Base-by-base conservation (phyloP, 208 protist species). In the Acanthamoeba culbertsoni region DNA sequence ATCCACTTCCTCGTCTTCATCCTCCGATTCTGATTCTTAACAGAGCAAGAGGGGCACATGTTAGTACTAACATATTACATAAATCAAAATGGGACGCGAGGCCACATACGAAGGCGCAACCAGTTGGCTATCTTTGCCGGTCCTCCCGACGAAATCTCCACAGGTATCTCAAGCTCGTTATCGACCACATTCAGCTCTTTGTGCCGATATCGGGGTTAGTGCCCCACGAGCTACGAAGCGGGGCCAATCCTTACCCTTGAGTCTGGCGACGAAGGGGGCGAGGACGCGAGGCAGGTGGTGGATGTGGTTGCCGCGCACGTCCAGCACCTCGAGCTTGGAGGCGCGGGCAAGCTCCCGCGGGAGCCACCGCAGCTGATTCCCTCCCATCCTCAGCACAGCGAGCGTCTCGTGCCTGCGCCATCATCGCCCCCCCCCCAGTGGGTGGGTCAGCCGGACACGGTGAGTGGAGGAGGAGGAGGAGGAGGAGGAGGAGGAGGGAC, bases 291-390 rank as follows among this genome's bases (percentile, higher is more conserved):
- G 73, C 73, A 84, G 28, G 73, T 84, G 37, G 43, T 84, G 73
- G 12, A 84, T 35, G 45, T 84, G 73, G 7, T 84, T 84, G 45
- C 55, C 23, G 73, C n/a, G 40, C 5, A 84, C 7, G 73, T 84
- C 73, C n/a, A 84, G 18, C 42, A 84, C 73, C 45, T 84, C 45
- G 10, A 84, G 73, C 2, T 37, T 43, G 6, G 45, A 14, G 73
- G 42, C 37, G 45, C 42, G 73, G 7, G 43, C 43, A 6, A 84
- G 31, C 0, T 84, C 73, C 1, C 45, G 37, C 45, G 73, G 73
- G 31, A 84, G 73, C 73, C 73, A 84, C 26, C 73, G 5, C 28
- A 84, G 73, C 73, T 84, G 73, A 55, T 84, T 84, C 26, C 73
- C 43, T n/a, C 73, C 73, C 7, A 84, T 16, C 2, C 73, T 2